Evolutionary conservation across 179 eudicot species (phyloP).

Genomic region (Heliamphora pulchella): DNA sequence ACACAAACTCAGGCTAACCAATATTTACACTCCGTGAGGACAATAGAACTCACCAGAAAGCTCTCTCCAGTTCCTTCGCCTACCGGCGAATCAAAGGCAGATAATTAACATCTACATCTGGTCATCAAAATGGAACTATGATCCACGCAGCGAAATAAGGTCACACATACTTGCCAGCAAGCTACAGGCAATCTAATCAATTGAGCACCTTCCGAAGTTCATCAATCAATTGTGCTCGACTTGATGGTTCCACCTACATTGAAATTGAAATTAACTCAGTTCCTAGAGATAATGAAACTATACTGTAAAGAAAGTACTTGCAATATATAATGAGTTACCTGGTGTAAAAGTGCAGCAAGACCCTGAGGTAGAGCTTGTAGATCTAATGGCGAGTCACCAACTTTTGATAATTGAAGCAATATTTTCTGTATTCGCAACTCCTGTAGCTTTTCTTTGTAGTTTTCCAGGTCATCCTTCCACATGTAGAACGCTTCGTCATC

Average conservation of each 20-base stretch:
- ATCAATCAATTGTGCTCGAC: conserved; percentile 45
- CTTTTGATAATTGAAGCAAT: conserved; percentile 48
- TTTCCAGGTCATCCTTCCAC: conserved; percentile 58
- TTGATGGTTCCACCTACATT: conserved; percentile 64
- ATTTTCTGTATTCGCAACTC: conserved; percentile 69
- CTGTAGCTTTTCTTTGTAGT: conserved; percentile 58
- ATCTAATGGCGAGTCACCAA: conserved; percentile 57
- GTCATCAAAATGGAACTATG: not conserved
- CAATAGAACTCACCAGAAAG: not conserved
- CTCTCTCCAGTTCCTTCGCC: not conserved
- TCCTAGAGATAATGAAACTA: not conserved
- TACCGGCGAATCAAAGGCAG: not conserved
- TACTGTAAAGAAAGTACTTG: not conserved
- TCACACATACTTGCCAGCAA: not conserved
- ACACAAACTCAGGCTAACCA: conserved; percentile 13
- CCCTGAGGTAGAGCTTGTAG: conserved; percentile 75
- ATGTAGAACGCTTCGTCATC: conserved; percentile 66
- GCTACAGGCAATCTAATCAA: conserved; percentile 22
- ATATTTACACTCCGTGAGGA: conserved; percentile 18
- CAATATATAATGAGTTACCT: conserved; percentile 38
- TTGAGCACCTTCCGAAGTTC: conserved; percentile 61
- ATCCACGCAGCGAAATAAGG: not conserved
- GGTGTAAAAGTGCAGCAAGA: conserved; percentile 65
- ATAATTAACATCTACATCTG: not conserved
- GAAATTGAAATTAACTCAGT: not conserved